A percentile compares a stretch with the other conserved stretches of the same genome.
phyloP scores from a whole-genome alignment of 2,329 filamentous ascomycete species.

The Hymenoscyphus occultus region DNA sequence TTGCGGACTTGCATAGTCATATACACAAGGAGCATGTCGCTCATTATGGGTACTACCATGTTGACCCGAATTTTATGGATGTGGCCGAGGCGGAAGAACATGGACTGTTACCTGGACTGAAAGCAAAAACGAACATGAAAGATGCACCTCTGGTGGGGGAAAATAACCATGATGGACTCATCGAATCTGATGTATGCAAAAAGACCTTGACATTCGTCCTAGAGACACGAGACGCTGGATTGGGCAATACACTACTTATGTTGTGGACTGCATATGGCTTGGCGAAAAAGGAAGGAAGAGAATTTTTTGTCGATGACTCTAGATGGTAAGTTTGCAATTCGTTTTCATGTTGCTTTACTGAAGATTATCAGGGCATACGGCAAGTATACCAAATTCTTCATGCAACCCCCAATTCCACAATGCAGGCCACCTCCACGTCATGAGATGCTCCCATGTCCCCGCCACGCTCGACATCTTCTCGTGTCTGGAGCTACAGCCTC shows the following conservation, averaged over 20 bases:
- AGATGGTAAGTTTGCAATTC: slow-evolving; percentile 52
- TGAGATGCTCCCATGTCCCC: slow-evolving; percentile 77
- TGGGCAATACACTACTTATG: slow-evolving; percentile 73
- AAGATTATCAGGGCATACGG: slow-evolving; percentile 62
- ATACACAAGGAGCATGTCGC: slow-evolving; percentile 44
- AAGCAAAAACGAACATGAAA: slow-evolving; percentile 33
- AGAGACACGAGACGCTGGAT: slow-evolving; percentile 69
- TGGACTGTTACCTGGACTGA: slow-evolving; percentile 53
- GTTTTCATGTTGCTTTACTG: slow-evolving; percentile 6
- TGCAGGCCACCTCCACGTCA: slow-evolving; percentile 72
- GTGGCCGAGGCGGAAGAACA: slow-evolving; percentile 66
- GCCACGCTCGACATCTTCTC: slow-evolving; percentile 69
- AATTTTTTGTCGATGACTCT: slow-evolving; percentile 83
- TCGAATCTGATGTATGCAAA: slow-evolving; percentile 58
- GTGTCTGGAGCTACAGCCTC: slow-evolving; percentile 66
- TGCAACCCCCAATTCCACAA: slow-evolving; percentile 58
- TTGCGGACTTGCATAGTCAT: slow-evolving; percentile 49
- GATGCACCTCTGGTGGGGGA: slow-evolving; percentile 47
- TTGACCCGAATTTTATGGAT: slow-evolving; percentile 70
- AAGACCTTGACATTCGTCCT: slow-evolving; percentile 74
- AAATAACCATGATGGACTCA: slow-evolving; percentile 41
- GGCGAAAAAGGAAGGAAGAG: slow-evolving; percentile 67
- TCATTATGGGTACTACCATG: slow-evolving; percentile 53
- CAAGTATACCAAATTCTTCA: slow-evolving; percentile 69
- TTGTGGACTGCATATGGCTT: slow-evolving; percentile 83